Conservation (phyloP, 2,329 filamentous ascomycete species). For the Stagonosporopsis tanaceti region DNA sequence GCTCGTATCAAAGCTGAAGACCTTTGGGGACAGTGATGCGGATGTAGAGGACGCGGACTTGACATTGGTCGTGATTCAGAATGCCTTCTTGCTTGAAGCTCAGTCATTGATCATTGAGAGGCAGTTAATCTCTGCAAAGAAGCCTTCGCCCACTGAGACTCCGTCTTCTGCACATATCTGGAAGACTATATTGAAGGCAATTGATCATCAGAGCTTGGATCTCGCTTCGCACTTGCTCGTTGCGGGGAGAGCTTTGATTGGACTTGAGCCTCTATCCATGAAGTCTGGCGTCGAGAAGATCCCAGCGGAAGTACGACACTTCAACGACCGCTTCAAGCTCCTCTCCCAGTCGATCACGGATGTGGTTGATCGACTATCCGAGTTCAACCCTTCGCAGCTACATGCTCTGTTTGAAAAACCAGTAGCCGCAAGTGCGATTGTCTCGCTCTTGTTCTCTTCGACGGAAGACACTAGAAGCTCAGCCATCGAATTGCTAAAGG, state of each 20-base stretch:
- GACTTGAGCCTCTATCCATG: constrained; percentile 73
- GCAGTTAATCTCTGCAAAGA: constrained; percentile 67
- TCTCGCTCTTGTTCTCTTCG: constrained; percentile 82
- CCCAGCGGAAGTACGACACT: constrained; percentile 69
- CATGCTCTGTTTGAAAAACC: constrained; percentile 73
- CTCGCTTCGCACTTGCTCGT: constrained; percentile 78
- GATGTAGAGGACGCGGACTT: constrained; percentile 52
- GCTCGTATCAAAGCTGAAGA: constrained; percentile 46
- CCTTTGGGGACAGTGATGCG: constrained; percentile 33
- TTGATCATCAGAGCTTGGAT: constrained; percentile 71
- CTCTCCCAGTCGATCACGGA: constrained; percentile 71
- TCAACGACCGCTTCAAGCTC: constrained; percentile 76
- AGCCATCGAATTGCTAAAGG: constrained; percentile 82
- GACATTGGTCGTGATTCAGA: constrained; percentile 70
- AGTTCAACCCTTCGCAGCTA: constrained; percentile 75
- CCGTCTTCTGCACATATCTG: constrained; percentile 79
- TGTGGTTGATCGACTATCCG: constrained; percentile 79
- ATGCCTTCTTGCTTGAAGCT: constrained; percentile 74
- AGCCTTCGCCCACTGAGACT: constrained; percentile 68
- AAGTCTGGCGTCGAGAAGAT: constrained; percentile 49
- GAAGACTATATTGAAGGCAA: constrained; percentile 74
- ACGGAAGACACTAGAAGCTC: constrained; percentile 81
- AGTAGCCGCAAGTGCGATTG: constrained; percentile 74
- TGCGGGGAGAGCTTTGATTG: constrained; percentile 74
- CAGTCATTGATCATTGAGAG: constrained; percentile 74